These are phyloP conservation scores for Detonula confervacea DNA, from an alignment of 352 stramenopile species.

Conservation along the genomic window DNA sequence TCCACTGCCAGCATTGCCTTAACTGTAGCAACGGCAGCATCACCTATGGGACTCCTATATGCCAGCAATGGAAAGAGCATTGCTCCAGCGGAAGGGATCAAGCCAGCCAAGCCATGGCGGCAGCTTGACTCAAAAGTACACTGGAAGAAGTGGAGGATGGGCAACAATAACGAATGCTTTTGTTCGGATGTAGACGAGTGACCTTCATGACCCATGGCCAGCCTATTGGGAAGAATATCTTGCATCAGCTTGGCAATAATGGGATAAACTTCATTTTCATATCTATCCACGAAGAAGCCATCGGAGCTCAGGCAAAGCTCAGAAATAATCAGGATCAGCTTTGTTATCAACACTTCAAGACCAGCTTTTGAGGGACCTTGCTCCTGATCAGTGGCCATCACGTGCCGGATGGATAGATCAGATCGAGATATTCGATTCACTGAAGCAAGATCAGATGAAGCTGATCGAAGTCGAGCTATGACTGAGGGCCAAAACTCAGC, in stretches of 20 bases:
- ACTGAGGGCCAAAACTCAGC: conserved; percentile 53
- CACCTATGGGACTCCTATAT: conserved; percentile 23
- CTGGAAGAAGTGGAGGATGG: conserved; percentile 43
- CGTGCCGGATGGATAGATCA: conserved; percentile 33
- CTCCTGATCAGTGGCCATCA: conserved; percentile 42
- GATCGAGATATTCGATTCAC: conserved; percentile 24
- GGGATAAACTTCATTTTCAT: conserved; percentile 58
- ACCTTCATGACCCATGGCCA: background rate
- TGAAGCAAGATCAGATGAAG: conserved; percentile 23
- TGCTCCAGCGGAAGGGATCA: conserved; percentile 48
- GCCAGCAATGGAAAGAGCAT: conserved; percentile 54
- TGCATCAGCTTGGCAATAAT: conserved; percentile 45
- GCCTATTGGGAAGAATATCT: conserved; percentile 19
- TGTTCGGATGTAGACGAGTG: background rate
- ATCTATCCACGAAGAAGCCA: conserved; percentile 56
- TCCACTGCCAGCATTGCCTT: conserved; percentile 56
- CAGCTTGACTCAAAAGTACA: conserved; percentile 41
- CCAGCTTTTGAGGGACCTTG: conserved; percentile 11
- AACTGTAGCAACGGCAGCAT: conserved; percentile 25
- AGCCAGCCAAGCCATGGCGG: conserved; percentile 19
- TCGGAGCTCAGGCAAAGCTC: conserved; percentile 49
- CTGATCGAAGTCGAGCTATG: conserved; percentile 36
- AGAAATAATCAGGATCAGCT: conserved; percentile 45
- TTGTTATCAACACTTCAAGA: conserved; percentile 40
- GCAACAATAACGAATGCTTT: conserved; percentile 31